Evolutionary conservation across 192 early-diverging fungal species (phyloP), one percentile per base, ranked within the genome.

Genomic region (Backusella sp.): DNA sequence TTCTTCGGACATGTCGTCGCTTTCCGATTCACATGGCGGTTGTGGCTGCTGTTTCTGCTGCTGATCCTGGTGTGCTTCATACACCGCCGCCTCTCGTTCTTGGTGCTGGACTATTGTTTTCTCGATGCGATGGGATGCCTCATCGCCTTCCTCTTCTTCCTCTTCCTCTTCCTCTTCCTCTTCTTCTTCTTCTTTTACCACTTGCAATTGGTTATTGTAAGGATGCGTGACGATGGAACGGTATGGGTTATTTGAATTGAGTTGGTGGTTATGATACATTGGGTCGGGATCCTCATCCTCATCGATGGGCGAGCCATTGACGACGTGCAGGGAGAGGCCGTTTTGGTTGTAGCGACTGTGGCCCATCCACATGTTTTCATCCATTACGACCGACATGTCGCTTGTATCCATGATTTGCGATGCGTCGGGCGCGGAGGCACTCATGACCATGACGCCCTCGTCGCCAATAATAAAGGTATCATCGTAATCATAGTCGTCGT

Each of bases 321-420:
- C 73, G 34, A 74, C 73, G 46, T 74, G 73, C 2, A 74, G 36
- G 21, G 65, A 41, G 3, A 21, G 34, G 1, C 56, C 15, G 28
- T 73, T 56, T 21, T 32, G 66, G 5, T 74, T 62, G 19, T 71
- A 71, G 8, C 73, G 36, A 41, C 73, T 65, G 37, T 74, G 73
- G 0, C 59, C 73, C 73, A 74, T 74, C 73, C 73, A 74, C 42
- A 42, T 66, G 67, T 74, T 74, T 26, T 74, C 73, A 49, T 74
- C 73, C 73, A 74, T 74, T 3, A 68, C 65, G 7, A 74, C 11
- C 8, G 53, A 41, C 36, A 19, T 34, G 23, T 49, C 28, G n/a
- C 2, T 71, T 32, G 32, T 32, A 11, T 72, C 72, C 1, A 15
- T 9, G 0, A 73, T 73, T 19, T 59, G 49, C 4, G 72, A 73